phyloP scores from a whole-genome alignment of 352 stramenopile species.

The Blastocystis sp. region DNA sequence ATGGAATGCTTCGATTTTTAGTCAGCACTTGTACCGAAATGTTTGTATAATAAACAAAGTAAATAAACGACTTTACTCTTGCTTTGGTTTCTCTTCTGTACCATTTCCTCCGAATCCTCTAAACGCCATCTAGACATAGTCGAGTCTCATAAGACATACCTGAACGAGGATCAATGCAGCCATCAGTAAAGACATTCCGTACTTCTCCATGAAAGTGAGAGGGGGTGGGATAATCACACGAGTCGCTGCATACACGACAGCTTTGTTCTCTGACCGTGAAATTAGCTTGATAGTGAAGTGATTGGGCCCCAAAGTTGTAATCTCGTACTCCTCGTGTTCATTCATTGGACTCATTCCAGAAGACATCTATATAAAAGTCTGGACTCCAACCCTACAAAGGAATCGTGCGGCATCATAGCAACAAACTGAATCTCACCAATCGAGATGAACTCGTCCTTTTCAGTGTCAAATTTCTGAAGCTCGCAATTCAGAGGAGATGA shows the following conservation, averaged over 20 bases:
- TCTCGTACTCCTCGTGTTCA: not conserved
- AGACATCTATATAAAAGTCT: not conserved
- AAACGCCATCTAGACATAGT: not conserved
- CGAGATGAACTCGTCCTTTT: not conserved
- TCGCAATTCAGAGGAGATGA: not conserved
- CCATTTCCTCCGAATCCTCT: not conserved
- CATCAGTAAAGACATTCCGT: conserved; percentile 36
- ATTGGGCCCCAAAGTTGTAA: not conserved
- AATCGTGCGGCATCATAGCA: not conserved
- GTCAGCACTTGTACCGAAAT: not conserved
- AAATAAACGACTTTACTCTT: not conserved
- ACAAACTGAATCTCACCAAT: not conserved
- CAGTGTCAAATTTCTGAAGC: not conserved
- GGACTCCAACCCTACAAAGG: not conserved
- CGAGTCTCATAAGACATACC: not conserved
- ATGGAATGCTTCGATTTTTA: not conserved
- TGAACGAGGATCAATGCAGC: conserved; percentile 13
- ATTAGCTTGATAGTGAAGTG: conserved; percentile 41
- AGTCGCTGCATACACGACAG: not conserved
- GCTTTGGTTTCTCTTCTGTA: not conserved
- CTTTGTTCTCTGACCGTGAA: not conserved
- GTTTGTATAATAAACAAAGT: not conserved
- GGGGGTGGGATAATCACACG: conserved; percentile 30
- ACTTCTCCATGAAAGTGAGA: conserved; percentile 45
- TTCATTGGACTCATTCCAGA: not conserved